These are phyloP conservation scores for Phialemoniopsis sp. DNA, from an alignment of 2,329 filamentous ascomycete genomes.

Conservation along the genomic window DNA sequence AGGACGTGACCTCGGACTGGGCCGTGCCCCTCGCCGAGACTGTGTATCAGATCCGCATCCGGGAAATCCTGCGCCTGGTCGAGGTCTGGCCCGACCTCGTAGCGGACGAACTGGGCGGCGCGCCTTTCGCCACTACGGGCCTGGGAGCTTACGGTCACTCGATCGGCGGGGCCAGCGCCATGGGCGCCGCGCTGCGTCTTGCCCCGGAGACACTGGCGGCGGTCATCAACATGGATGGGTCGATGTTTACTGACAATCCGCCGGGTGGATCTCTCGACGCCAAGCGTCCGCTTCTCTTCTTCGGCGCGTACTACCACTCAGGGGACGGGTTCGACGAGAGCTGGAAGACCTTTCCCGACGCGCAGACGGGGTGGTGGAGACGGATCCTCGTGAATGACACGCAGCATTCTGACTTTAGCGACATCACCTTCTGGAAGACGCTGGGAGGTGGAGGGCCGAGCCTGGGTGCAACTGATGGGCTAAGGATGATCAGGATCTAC, in stretches of 20 bases:
- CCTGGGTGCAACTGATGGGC: neutral
- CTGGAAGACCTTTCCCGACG: slow-evolving; percentile 13
- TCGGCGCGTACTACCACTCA: neutral
- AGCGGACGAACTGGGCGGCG: neutral
- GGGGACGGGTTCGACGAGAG: slow-evolving; percentile 2
- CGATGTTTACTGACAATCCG: neutral
- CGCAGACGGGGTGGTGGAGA: slow-evolving; percentile 14
- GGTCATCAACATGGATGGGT: slow-evolving; percentile 4
- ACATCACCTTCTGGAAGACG: slow-evolving; percentile 15
- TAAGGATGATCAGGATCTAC: slow-evolving; percentile 4
- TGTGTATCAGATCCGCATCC: slow-evolving; percentile 2
- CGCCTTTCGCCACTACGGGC: slow-evolving; percentile 2
- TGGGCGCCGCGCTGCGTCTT: slow-evolving; percentile 2
- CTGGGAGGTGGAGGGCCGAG: neutral
- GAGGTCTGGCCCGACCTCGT: slow-evolving; percentile 3
- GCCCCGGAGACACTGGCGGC: neutral
- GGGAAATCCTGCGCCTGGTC: slow-evolving; percentile 5
- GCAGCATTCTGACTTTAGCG: slow-evolving; percentile 16
- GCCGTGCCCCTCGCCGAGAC: neutral
- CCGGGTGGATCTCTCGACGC: neutral
- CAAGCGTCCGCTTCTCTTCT: slow-evolving; percentile 1
- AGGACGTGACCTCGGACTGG: neutral
- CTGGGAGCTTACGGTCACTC: slow-evolving; percentile 7
- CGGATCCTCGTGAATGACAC: slow-evolving; percentile 11
- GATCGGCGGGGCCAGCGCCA: slow-evolving; percentile 3